A percentile compares a stretch with the other conserved stretches of the same genome.
These are phyloP conservation scores for Fomitopsis schrenkii DNA, from an alignment of 1,284 basidiomycete species.

Conservation along the genomic window DNA sequence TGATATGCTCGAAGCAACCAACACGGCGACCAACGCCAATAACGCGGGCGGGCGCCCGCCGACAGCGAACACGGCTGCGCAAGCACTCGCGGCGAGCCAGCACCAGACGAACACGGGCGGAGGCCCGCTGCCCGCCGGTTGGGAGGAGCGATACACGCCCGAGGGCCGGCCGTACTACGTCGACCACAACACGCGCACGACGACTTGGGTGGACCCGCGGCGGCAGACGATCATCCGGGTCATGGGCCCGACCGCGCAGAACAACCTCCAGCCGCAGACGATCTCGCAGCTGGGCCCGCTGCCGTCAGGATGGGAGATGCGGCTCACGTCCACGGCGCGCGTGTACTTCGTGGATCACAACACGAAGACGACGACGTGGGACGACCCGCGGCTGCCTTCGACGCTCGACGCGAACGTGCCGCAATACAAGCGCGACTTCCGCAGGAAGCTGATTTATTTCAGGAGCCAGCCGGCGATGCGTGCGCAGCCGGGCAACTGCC, in stretches of 20 bases:
- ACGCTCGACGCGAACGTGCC: slow-evolving; percentile 90
- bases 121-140: slow-evolving; percentile 90
- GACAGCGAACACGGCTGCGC: slow-evolving; percentile 29
- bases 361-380: slow-evolving; percentile 95
- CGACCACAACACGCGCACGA: slow-evolving; percentile 93
- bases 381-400: slow-evolving; percentile 87
- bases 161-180: slow-evolving; percentile 98
- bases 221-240: slow-evolving; percentile 77
- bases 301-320: slow-evolving; percentile 98
- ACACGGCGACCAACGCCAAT: slow-evolving; percentile 24
- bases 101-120: slow-evolving; percentile 37
- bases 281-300: slow-evolving; percentile 92
- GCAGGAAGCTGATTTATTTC: slow-evolving; percentile 99
- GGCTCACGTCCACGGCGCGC: slow-evolving; percentile 86
- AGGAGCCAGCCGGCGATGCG: slow-evolving; percentile 95
- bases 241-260: slow-evolving; percentile 72
- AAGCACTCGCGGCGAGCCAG: slow-evolving; percentile 31
- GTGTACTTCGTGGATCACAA: slow-evolving; percentile 98
- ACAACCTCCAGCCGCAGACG: slow-evolving; percentile 70
- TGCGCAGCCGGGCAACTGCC: slow-evolving; percentile 87
- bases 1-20: slow-evolving; percentile 51
- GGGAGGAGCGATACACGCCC: slow-evolving; percentile 98
- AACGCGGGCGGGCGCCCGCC: slow-evolving; percentile 20
- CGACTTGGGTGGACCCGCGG: slow-evolving; percentile 98
- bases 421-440: slow-evolving; percentile 99